Base-by-base conservation (phyloP, 345 rosid genomes). In the Rhodamnia argentea region DNA sequence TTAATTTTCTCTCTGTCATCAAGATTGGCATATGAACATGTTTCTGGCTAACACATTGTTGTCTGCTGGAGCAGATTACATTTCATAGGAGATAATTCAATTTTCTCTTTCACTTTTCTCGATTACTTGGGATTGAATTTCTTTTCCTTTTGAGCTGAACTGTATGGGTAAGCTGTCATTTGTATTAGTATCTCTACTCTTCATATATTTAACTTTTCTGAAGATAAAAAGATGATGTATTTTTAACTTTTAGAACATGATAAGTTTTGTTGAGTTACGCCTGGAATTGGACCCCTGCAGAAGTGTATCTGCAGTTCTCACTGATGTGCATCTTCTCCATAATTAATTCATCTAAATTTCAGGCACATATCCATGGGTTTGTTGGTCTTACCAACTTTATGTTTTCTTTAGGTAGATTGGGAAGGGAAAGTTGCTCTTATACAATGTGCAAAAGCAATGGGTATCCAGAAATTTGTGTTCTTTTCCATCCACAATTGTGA, bases 371-470 rank as follows among this genome's bases (percentile, higher is more conserved):
- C 60, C 42, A 83, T 56, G 53, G 40, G 76, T 83, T 86, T n/a
- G 16, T 22, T 29, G 59, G 56, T 24, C 58, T 82, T 84, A 37
- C 53, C 75, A 51, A 26, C 13, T 16, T 82, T 56, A 27, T 86
- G 86, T 84, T 92, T 88, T 90, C 87, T 96, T 92, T 95, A 95
- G 99, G 99, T 97, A 95, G 99, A 97, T 86, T 97, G 99, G 99
- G 98, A 95, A 95, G 99, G 99, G 83, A 97, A 96, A 93, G 99
- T 97, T 89, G 99, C 96, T 84, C 93, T 96, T 42, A 94, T 97
- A 91, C 99, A 97, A 89, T 96, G 96, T 88, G 99, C 99, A 88
- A 96, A 97, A 89, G 98, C 98, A 85, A 97, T 97, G 99, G 99
- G 96, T 88, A 95, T 97, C 89, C 99, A 96, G 93, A 96, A 97